These are phyloP conservation scores for Globisporangium uncinulatum DNA, from an alignment of 352 stramenopile genomes.

Conservation along the genomic window DNA sequence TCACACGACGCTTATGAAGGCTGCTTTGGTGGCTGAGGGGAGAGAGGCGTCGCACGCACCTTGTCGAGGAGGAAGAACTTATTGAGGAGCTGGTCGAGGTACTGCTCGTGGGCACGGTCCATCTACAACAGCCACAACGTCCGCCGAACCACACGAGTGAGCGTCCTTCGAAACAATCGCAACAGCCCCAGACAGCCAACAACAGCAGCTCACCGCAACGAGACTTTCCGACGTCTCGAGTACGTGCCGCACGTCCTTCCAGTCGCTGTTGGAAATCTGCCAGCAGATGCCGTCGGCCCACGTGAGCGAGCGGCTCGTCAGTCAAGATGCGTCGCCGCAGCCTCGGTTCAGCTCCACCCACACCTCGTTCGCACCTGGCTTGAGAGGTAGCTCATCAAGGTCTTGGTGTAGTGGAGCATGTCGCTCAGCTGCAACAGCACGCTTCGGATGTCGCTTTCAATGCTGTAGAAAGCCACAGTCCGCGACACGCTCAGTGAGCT, in stretches of 20 bases:
- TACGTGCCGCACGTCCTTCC: constrained; percentile 12
- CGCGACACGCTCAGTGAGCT: neutral
- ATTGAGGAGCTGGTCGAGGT: constrained; percentile 57
- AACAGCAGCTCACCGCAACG: constrained; percentile 6
- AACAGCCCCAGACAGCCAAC: neutral
- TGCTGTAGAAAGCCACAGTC: constrained; percentile 18
- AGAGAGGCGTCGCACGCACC: constrained; percentile 18
- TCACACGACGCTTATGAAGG: constrained; percentile 1
- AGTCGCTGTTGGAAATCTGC: constrained; percentile 23
- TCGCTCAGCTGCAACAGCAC: constrained; percentile 46
- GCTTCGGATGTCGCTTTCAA: constrained; percentile 33
- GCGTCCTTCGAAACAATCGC: constrained; percentile 13
- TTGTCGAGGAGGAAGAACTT: constrained; percentile 72
- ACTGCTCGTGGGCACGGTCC: constrained; percentile 48
- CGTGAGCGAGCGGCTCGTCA: no score
- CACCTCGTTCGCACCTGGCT: constrained; percentile 39
- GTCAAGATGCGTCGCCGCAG: no score
- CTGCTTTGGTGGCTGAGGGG: neutral
- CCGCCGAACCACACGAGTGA: neutral
- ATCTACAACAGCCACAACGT: constrained; percentile 29
- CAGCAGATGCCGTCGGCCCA: no score
- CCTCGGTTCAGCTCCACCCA: no score
- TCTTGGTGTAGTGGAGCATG: constrained; percentile 78
- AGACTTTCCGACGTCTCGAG: constrained; percentile 21
- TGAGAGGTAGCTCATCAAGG: constrained; percentile 58